Evolutionary conservation across 495 filamentous ascomycete genomes (phyloP), one percentile per base, ranked within the genome.

Genomic region (Penicillium lagena): DNA sequence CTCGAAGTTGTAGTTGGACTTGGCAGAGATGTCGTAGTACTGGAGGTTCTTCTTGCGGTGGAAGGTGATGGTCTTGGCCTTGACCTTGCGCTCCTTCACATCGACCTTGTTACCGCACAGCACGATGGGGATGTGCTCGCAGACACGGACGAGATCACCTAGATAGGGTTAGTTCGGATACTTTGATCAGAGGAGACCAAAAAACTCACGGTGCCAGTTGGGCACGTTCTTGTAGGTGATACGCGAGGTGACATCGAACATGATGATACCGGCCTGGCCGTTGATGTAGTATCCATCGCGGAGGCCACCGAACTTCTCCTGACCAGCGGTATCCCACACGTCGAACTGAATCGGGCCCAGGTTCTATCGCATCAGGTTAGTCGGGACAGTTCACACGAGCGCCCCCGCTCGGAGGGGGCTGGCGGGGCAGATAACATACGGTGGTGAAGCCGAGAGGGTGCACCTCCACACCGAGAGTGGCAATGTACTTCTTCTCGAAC

Each of bases 151-250:
- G 58, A 99, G 83, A 57, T 99, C 94, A 79, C 90, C 90, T 96
- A 43, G n/a, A 7, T 11, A 38, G 29, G 8, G 28, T 63, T 35
- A 64, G 56, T 29, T 11, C 31, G 14, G 12, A 14, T 11, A n/a
- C 29, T 31, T n/a, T 17, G 13, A 12, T 33, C 15, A 12, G 29
- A 1, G 4, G 31, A 30, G 28, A 13, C 9, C n/a, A 9, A 22
- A 35, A 40, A 27, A 84, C 90, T 72, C 82, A 96, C 94, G 94
- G 72, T 99, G 94, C 94, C 94, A 99, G 86, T 97, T 97, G 68
- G 94, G 94, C 46, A 99, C 94, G 78, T 99, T 99, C 86, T 99
- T 99, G 84, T 99, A 99, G 63, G 94, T 99, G 70, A 99, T 99
- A 67, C 94, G 89, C 51, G 94, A 97, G 39, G 94, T 99, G 45